Evolutionary conservation across 106 monocot genomes (phyloP).

Genomic region (Phalaenopsis aphrodite): DNA sequence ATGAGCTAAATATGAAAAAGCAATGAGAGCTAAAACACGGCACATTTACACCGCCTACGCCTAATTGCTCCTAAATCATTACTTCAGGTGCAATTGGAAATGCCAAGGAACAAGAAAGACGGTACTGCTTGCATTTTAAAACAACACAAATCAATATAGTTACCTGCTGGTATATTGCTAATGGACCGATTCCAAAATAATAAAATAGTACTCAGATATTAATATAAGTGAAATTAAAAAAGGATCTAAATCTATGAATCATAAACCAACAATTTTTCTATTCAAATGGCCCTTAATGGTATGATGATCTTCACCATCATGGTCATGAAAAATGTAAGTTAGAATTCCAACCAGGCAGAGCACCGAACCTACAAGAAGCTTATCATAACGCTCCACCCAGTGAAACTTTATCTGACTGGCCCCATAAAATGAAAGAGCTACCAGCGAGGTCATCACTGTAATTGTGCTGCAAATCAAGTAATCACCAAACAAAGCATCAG

Average conservation of each 20-base stretch:
- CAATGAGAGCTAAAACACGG: too few species aligned
- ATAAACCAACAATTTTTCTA: slow-evolving; percentile 4
- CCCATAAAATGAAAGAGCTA: slow-evolving; percentile 69
- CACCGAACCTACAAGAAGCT: slow-evolving; percentile 73
- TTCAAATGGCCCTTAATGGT: neutral
- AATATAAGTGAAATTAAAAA: neutral
- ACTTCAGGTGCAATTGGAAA: too few species aligned
- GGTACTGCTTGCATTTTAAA: too few species aligned
- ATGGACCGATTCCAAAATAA: neutral
- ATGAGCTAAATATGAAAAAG: too few species aligned
- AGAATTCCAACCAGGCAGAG: slow-evolving; percentile 62
- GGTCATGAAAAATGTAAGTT: slow-evolving; percentile 61
- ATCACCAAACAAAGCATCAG: neutral
- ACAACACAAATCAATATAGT: too few species aligned
- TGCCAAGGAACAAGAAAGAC: too few species aligned
- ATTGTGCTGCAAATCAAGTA: slow-evolving; percentile 41
- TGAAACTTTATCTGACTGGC: slow-evolving; percentile 71
- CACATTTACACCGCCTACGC: too few species aligned
- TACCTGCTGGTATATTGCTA: too few species aligned
- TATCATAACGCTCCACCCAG: slow-evolving; percentile 79
- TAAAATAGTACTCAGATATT: neutral
- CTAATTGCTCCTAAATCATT: too few species aligned
- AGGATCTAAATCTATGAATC: neutral
- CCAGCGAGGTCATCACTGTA: slow-evolving; percentile 68
- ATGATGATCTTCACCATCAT: slow-evolving; percentile 16